phyloP scores from a whole-genome alignment of 192 early-diverging fungal genomes.

The Entomortierella lignicola region DNA sequence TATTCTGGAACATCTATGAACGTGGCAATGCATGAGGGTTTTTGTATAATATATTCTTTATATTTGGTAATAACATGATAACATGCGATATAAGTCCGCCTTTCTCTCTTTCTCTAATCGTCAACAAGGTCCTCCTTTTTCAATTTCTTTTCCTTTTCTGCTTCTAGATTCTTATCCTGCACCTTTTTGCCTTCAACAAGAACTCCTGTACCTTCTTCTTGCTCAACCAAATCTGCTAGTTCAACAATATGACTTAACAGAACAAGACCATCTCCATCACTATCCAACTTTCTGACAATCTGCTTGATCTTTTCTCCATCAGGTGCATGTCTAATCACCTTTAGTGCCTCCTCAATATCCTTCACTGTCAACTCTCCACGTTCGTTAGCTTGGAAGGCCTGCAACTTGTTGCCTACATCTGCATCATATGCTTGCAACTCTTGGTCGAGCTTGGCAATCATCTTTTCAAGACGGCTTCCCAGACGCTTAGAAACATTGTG shows the following conservation, averaged over 20 bases:
- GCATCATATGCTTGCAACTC: constrained; percentile 75
- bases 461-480: constrained; percentile 79
- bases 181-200: constrained; percentile 59
- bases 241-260: constrained; percentile 70
- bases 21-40: no score
- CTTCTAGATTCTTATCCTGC: constrained; percentile 26
- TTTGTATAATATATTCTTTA: no score
- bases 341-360: constrained; percentile 76
- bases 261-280: constrained; percentile 76
- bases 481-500: constrained; percentile 69
- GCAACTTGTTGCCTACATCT: constrained; percentile 71
- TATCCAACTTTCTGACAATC: constrained; percentile 80
- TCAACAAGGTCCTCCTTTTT: constrained; percentile 59
- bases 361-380: constrained; percentile 72
- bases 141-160: constrained; percentile 48
- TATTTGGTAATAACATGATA: no score
- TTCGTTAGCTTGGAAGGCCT: constrained; percentile 74
- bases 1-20: no score
- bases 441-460: constrained; percentile 79
- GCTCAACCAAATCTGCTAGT: constrained; percentile 62
- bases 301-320: constrained; percentile 77
- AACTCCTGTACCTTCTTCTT: constrained; percentile 75
- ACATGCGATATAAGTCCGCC: no score
- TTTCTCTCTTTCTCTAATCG: constrained; percentile 20
- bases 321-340: constrained; percentile 73